Base-by-base conservation (phyloP, 2,329 filamentous ascomycete species). In the Aschersonia sp. region DNA sequence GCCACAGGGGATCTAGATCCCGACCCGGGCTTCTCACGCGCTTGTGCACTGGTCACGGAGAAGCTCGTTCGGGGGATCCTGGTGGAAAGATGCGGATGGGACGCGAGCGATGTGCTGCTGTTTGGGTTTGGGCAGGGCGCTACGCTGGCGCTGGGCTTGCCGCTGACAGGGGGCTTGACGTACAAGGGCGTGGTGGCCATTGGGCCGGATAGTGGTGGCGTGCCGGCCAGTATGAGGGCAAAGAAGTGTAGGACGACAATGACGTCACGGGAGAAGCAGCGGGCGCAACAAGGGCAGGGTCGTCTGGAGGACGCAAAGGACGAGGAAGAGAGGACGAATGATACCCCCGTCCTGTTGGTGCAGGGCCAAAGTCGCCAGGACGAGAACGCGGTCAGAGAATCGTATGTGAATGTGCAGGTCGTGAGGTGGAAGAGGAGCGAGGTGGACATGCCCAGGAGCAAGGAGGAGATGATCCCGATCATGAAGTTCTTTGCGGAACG, bases 391-490 rank as follows among this genome's bases (percentile, higher is more conserved):
- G 66, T 88, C 37, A 83, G 79, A 60, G 67, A 69, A 41, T 73
- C 77, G 47, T 92, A 90, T 62, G 67, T 72, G 52, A 72, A 79
- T 56, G 79, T 87, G 29, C 73, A 79, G 61, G 71, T 81, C 52
- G 79, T 79, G 48, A 76, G 76, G 57, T 92, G 85, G 79, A 76
- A 73, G 57, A 78, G 81, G 58, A 64, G 62, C 3, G 84, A 82
- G 5, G 87, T 94, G 62, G 75, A 74, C 1, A 95, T 95, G 89
- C 87, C 88, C n/a, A 69, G 72, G 43, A 83, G 74, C 59, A 73
- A 83, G 47, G 87, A 94, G 9, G 89, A 97, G 71, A 89, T 94
- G 74, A 59, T 89, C 57, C 88, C 89, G 0, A 75, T 95, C 50
- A 95, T 95, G 87, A 78, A 83, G 58, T 95, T 83, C 56, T 75